phyloP scores from a whole-genome alignment of 305 asterid genomes.

The Ajuga reptans region DNA sequence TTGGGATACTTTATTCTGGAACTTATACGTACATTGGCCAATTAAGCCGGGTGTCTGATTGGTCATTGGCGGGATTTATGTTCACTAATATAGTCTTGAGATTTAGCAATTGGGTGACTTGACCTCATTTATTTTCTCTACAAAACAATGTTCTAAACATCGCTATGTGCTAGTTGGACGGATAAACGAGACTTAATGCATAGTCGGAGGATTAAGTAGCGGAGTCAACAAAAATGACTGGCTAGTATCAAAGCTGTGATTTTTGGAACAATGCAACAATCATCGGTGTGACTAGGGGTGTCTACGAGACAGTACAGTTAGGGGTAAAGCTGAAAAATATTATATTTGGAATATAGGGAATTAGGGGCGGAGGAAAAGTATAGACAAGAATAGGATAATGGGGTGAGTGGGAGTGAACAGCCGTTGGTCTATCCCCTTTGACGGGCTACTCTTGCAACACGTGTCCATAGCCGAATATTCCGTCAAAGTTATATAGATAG shows the following conservation, averaged over 20 bases:
- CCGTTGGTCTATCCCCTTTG: constrained; percentile 46
- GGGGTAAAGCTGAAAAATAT: no score
- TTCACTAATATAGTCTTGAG: no score
- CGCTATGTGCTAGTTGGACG: no score
- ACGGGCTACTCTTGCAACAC: constrained; percentile 51
- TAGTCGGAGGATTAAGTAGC: no score
- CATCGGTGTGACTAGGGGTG: no score
- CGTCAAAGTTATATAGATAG: constrained; percentile 26
- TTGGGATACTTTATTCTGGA: background rate
- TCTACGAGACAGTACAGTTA: no score
- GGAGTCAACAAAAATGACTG: no score
- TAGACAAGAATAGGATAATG: constrained; percentile 21
- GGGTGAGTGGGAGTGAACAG: constrained; percentile 37
- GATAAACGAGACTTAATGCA: no score
- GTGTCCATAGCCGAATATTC: constrained; percentile 35
- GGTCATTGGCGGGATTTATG: background rate
- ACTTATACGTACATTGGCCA: background rate
- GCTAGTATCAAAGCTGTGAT: no score
- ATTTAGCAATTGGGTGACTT: background rate
- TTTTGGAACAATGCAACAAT: no score
- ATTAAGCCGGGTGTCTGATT: constrained; percentile 4
- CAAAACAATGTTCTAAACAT: no score
- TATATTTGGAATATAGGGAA: background rate
- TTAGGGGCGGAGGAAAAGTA: background rate
- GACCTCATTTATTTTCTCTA: no score